Conservation (phyloP, 805 yeast genomes). For the Candida methanosorbosa region DNA sequence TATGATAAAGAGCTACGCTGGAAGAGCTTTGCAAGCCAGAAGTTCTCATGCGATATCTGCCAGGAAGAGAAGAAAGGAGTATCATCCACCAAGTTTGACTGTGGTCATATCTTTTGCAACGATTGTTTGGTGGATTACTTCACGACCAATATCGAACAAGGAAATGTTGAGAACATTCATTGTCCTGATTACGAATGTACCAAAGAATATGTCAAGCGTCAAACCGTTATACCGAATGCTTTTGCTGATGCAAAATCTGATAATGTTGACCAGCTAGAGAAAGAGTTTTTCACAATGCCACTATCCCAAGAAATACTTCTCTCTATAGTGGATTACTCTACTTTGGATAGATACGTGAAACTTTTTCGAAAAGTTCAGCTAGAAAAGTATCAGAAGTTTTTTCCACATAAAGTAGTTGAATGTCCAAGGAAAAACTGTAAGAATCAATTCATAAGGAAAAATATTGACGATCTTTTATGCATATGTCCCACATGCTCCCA, state of each 20-base stretch:
- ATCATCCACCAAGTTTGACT: slow-evolving; percentile 30
- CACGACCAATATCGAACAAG: slow-evolving; percentile 31
- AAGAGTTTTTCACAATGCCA: slow-evolving; percentile 31
- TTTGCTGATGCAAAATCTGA: slow-evolving; percentile 6
- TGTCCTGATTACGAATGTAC: slow-evolving; percentile 52
- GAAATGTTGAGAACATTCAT: slow-evolving; percentile 42
- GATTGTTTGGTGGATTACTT: slow-evolving; percentile 36
- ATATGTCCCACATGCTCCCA: slow-evolving; percentile 40
- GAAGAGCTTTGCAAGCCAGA: slow-evolving; percentile 17
- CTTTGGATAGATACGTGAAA: slow-evolving; percentile 28
- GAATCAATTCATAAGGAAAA: slow-evolving; percentile 36
- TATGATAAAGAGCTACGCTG: too few relatives aligned
- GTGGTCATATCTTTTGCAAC: slow-evolving; percentile 43
- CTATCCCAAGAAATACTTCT: slow-evolving; percentile 27
- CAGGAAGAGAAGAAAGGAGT: slow-evolving; percentile 39
- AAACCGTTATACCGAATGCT: slow-evolving; percentile 9
- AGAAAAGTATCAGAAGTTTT: slow-evolving; percentile 32
- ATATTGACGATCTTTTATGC: slow-evolving; percentile 36
- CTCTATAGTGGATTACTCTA: slow-evolving; percentile 18
- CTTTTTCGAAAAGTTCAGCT: slow-evolving; percentile 32
- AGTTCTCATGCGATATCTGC: slow-evolving; percentile 51
- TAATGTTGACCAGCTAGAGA: slow-evolving; percentile 24
- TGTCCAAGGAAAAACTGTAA: slow-evolving; percentile 43
- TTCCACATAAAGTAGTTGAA: slow-evolving; percentile 38
- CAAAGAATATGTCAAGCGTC: slow-evolving; percentile 10